Evolutionary conservation across 192 early-diverging fungal species (phyloP), one percentile per base, ranked within the genome.

Genomic region (Coemansia sp.): DNA sequence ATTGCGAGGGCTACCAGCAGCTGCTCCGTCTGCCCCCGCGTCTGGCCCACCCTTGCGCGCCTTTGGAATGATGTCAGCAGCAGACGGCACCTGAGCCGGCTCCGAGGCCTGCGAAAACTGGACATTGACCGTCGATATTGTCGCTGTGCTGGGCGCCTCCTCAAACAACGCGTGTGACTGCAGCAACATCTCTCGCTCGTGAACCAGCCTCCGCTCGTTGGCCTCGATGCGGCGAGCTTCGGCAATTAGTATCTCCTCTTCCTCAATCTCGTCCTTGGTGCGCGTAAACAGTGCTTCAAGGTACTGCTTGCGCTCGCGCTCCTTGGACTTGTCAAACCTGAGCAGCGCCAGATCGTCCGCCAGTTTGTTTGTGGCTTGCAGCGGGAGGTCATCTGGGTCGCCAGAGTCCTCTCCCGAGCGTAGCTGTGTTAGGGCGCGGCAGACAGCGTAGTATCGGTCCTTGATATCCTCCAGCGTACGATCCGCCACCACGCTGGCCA

Each of bases 151-250:
- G n/a, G 75, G 64, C 11, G 61, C 75, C 21, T 72, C 66, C 50
- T 82, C 79, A 61, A 82, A 82, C 66, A 82, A 31, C 26, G 70
- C 67, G 37, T 82, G 83, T 23, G 90, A 75, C 36, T 87, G 86
- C 26, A 92, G 77, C 64, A 97, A 64, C 55, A 82, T 79, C 62
- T 95, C 93, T 26, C 95, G 90, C 66, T 97, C 93, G 28, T 85
- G 85, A 2, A 87, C 79, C 52, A 93, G 83, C 55, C 88, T 83
- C 33, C 85, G 85, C 73, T 95, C 92, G 59, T 92, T 92, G 33
- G 86, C 85, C 64, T 97, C 93, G 14, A 94, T 88, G 39, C 90
- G 86, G 13, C 89, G 85, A 10, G 90, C 87, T 70, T 95, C 93
- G 55, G 87, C 47, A n/a, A 88, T 86, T 10, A 97, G 75, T 10